Conservation (phyloP, 2,329 filamentous ascomycete species). For the Teratosphaeriaceae sp. region DNA sequence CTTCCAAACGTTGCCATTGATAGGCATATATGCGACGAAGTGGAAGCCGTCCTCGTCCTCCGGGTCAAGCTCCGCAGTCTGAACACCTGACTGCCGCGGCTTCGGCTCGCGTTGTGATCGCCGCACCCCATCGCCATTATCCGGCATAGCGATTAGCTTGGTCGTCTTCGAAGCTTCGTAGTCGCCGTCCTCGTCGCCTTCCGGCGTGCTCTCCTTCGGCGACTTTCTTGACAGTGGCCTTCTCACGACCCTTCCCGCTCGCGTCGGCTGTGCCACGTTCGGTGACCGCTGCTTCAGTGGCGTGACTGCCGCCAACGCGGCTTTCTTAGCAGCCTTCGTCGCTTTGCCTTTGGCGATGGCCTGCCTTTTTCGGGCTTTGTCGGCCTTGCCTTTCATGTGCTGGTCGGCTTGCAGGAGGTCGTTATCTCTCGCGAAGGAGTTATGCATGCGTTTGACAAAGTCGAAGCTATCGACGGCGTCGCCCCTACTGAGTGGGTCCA, state of each 20-base stretch:
- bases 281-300: conserved; percentile 5
- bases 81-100: conserved; percentile 35
- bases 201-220: background rate
- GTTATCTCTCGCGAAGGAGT: conserved; percentile 76
- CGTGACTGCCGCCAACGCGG: conserved; percentile 7
- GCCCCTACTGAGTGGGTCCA: conserved; percentile 68
- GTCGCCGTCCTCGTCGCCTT: conserved; percentile 4
- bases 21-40: conserved; percentile 82
- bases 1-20: conserved; percentile 71
- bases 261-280: conserved; percentile 1
- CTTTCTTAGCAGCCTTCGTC: conserved; percentile 24
- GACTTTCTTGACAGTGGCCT: conserved; percentile 5
- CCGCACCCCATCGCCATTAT: conserved; percentile 8
- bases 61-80: conserved; percentile 36
- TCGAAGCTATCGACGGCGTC: conserved; percentile 66
- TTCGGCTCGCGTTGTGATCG: conserved; percentile 23
- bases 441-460: conserved; percentile 76
- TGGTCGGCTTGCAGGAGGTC: conserved; percentile 71
- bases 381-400: conserved; percentile 49
- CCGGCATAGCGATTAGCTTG: background rate
- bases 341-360: conserved; percentile 22
- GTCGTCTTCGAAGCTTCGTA: background rate
- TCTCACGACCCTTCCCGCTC: conserved; percentile 4
- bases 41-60: conserved; percentile 60
- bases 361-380: conserved; percentile 29